Percentiles rank a stretch among this genome's conserved stretches.
Conservation (phyloP, 2,329 filamentous ascomycete species). For the Phyllosticta capitalensis region DNA sequence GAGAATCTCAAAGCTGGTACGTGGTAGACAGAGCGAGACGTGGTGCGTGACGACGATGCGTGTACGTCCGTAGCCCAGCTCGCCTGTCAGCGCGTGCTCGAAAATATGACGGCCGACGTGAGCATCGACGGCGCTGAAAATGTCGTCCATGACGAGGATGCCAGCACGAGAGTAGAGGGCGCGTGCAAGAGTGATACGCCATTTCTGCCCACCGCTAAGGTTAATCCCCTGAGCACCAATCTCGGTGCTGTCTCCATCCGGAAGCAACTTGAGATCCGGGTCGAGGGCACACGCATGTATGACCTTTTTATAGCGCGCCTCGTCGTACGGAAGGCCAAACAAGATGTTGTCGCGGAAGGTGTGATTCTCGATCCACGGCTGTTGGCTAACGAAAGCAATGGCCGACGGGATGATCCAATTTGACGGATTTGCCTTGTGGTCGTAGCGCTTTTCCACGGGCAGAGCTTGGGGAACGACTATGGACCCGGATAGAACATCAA, state of each 20-base stretch:
- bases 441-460: conserved; percentile 43
- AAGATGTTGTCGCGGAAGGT: conserved; percentile 70
- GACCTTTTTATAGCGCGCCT: conserved; percentile 60
- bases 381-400: conserved; percentile 61
- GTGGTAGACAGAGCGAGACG: conserved; percentile 59
- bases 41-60: conserved; percentile 75
- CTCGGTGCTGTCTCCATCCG: conserved; percentile 69
- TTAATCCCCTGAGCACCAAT: conserved; percentile 81
- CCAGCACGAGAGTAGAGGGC: conserved; percentile 65
- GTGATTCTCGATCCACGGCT: conserved; percentile 68
- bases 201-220: conserved; percentile 63
- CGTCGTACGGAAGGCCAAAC: conserved; percentile 62
- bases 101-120: conserved; percentile 60
- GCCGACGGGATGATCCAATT: conserved; percentile 62
- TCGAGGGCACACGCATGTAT: conserved; percentile 62
- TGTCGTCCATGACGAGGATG: conserved; percentile 70
- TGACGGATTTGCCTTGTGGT: conserved; percentile 46
- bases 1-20: conserved; percentile 64
- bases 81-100: conserved; percentile 63
- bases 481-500: conserved; percentile 55
- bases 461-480: conserved; percentile 38
- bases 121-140: conserved; percentile 66
- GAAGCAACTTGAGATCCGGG: conserved; percentile 67
- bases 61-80: conserved; percentile 59
- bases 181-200: conserved; percentile 15